Evolutionary conservation across 176 grass and related monocot genomes (phyloP), one percentile per base, ranked within the genome.

Genomic region (Eleusine indica): DNA sequence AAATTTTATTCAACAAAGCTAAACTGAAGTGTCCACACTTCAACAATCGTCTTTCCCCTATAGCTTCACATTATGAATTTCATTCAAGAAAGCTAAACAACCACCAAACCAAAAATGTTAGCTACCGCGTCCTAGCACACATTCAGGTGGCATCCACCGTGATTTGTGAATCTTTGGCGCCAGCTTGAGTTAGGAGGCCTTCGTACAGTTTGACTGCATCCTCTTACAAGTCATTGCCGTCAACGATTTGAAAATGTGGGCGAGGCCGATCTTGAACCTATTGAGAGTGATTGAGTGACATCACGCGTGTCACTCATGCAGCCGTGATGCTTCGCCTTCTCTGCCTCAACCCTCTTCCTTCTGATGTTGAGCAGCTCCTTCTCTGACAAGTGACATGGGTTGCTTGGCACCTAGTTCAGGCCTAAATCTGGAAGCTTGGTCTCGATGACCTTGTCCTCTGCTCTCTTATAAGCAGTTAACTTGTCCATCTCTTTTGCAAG

Each of bases 241-340:
- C 6, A 98, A 63, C 0, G 96, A 95, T 69, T 98, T 91, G 6
- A 98, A 98, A 25, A 91, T 91, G 35, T 89, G 53, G 9, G 93
- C 93, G 4, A 98, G 81, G 52, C 93, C 93, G 12, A 98, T 98
- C 84, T 98, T 98, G 77, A 98, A 93, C 40, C 96, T 89, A 1
- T 95, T 98, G 21, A 98, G 90, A 19, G 91, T 93, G 2, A 35
- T 1, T 35, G 32, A 35, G 32, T 35, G 53, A 98, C 88, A 1
- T 98, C 93, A 0, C 93, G 96, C 0, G 93, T 98, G 30, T 93
- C 91, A 12, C 81, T 80, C 96, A 98, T 90, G 40, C 90, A 93
- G 38, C 77, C 91, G 9, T 88, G 92, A 71, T 94, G 93, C 77
- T 91, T 88, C 19, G 32, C 83, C 86, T 95, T 98, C 93, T 98